Evolutionary conservation across 768 basidiomycete species (phyloP).

Genomic region (Tylopilus sp.): DNA sequence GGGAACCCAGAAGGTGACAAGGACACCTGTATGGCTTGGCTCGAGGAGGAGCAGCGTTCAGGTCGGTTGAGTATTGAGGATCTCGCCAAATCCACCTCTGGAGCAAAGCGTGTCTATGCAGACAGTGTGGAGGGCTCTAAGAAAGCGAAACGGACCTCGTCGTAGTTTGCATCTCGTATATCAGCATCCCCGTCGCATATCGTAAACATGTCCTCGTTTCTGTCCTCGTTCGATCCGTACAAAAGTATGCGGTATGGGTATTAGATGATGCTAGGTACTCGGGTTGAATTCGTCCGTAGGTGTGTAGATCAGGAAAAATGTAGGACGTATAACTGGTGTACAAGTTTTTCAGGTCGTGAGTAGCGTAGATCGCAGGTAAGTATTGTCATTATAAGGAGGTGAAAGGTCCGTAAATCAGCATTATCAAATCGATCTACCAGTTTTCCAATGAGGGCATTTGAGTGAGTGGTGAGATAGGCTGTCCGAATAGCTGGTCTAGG

Average conservation of each 20-base stretch:
- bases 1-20: slow-evolving; percentile 64
- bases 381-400: not conserved
- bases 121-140: slow-evolving; percentile 22
- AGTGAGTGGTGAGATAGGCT: slow-evolving; percentile 25
- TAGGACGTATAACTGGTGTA: not conserved
- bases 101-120: slow-evolving; percentile 26
- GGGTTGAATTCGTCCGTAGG: slow-evolving; percentile 9
- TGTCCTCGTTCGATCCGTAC: not conserved
- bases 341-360: slow-evolving; percentile 1
- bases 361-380: not conserved
- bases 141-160: slow-evolving; percentile 28
- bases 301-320: not conserved
- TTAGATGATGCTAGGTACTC: slow-evolving; percentile 16
- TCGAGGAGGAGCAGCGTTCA: slow-evolving; percentile 49
- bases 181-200: not conserved
- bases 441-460: slow-evolving; percentile 3
- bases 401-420: not conserved
- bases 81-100: slow-evolving; percentile 14
- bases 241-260: slow-evolving; percentile 2
- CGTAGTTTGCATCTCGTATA: not conserved
- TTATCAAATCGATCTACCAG: slow-evolving; percentile 10
- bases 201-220: slow-evolving; percentile 5
- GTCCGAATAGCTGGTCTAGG: slow-evolving; percentile 32
- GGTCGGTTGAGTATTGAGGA: slow-evolving; percentile 42
- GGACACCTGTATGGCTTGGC: slow-evolving; percentile 69